Percentiles rank a stretch among this genome's conserved stretches.
Evolutionary conservation across 192 early-diverging fungal species (phyloP).

Genomic region (Borealophlyctis nickersoniae): DNA sequence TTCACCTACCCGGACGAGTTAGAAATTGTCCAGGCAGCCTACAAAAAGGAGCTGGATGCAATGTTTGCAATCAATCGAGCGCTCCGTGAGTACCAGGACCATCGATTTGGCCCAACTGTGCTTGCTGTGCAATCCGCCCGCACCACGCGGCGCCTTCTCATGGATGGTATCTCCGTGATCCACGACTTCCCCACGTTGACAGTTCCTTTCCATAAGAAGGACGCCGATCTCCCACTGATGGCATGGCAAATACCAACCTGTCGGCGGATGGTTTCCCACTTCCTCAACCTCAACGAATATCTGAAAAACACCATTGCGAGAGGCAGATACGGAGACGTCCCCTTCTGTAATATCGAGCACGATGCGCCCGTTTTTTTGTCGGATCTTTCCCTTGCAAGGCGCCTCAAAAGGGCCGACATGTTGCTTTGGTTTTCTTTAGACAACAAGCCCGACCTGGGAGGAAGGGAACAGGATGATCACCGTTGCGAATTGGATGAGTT

Average conservation of each 20-base stretch:
- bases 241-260: conserved; percentile 78
- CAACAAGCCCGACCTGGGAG: conserved; percentile 81
- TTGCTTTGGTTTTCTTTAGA: conserved; percentile 89
- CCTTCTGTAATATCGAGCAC: conserved; percentile 82
- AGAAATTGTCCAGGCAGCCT: conserved; percentile 49
- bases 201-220: conserved; percentile 68
- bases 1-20: conserved; percentile 53
- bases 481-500: conserved; percentile 51
- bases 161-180: conserved; percentile 48
- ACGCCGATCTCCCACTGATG: conserved; percentile 71
- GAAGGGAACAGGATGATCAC: conserved; percentile 78
- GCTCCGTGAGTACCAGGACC: conserved; percentile 60
- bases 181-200: conserved; percentile 68
- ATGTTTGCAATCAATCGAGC: conserved; percentile 55
- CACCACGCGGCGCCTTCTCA: conserved; percentile 39
- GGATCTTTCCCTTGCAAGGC: conserved; percentile 82
- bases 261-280: conserved; percentile 72
- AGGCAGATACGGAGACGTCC: conserved; percentile 79
- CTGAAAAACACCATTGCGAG: conserved; percentile 69
- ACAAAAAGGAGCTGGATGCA: conserved; percentile 49
- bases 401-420: conserved; percentile 72
- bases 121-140: conserved; percentile 71
- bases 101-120: conserved; percentile 63
- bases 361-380: conserved; percentile 79
- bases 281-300: conserved; percentile 72